Conservation (phyloP, 2,329 filamentous ascomycete genomes). For the Hypoxylon sp. region DNA sequence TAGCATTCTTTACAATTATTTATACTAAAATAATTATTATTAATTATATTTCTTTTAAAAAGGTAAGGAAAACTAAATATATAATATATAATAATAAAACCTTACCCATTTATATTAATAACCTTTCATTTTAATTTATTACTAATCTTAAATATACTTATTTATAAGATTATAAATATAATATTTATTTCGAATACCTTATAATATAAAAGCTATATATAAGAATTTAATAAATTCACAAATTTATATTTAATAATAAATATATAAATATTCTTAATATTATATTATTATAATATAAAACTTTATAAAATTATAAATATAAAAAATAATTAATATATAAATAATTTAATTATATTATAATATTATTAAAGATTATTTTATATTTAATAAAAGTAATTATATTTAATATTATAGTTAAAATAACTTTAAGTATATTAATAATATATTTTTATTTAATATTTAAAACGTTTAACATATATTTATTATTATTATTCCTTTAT, state of each 20-base stretch:
- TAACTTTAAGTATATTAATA: too few relatives aligned
- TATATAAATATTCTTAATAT: background rate
- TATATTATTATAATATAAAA: too few relatives aligned
- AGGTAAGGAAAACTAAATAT: too few relatives aligned
- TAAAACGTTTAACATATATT: background rate
- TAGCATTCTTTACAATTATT: too few relatives aligned
- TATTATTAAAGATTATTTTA: background rate
- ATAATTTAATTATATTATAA: background rate
- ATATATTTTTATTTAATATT: slow-evolving; percentile 3
- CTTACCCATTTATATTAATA: background rate
- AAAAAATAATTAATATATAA: background rate
- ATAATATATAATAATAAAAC: background rate
- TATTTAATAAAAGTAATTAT: slow-evolving; percentile 6
- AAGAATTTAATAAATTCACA: background rate
- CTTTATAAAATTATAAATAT: too few relatives aligned
- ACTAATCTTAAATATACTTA: background rate
- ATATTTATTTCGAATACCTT: too few relatives aligned
- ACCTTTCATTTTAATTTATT: background rate
- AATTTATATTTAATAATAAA: background rate
- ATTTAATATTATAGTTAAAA: background rate
- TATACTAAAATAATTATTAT: slow-evolving; percentile 1
- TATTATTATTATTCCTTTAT: slow-evolving; percentile 2
- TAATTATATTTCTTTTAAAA: background rate
- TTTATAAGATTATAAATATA: background rate
- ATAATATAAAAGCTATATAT: background rate